Conservation (phyloP, 129 eudicot genomes). For the Glebionis coronaria region DNA sequence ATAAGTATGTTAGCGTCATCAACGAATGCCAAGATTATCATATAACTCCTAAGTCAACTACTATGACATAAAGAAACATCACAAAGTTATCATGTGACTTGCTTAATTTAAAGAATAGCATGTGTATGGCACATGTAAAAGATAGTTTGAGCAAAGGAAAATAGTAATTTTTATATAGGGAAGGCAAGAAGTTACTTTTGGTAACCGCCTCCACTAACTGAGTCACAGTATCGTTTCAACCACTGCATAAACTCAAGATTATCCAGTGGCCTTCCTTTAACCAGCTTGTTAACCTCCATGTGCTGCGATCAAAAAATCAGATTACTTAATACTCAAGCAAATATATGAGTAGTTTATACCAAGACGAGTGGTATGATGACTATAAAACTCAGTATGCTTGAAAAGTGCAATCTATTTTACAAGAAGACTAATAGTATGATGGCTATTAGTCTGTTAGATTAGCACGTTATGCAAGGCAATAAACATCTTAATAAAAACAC, state of each 20-base stretch:
- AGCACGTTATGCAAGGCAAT: no score
- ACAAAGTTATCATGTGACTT: not conserved
- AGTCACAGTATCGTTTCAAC: conserved; percentile 95
- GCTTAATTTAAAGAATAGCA: not conserved
- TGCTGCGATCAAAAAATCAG: conserved; percentile 36
- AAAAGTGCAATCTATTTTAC: no score
- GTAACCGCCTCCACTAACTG: conserved; percentile 58
- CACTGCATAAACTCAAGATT: conserved; percentile 96
- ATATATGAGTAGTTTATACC: no score
- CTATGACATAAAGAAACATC: not conserved
- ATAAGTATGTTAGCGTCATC: not conserved
- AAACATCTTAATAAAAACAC: no score
- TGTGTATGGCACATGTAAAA: not conserved
- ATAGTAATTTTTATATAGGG: not conserved
- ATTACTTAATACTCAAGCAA: not conserved
- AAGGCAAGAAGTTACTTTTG: conserved; percentile 45
- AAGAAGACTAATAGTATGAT: no score
- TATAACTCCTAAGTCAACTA: no score
- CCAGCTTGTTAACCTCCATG: conserved; percentile 89
- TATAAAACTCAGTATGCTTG: no score
- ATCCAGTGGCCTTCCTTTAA: conserved; percentile 89
- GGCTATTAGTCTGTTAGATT: no score
- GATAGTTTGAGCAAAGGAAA: not conserved
- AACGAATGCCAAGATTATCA: not conserved
- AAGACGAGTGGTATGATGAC: no score